Percentiles rank a stretch among this genome's conserved stretches.
Conservation (phyloP, 2,329 filamentous ascomycete genomes). For the Beauveria sp. region DNA sequence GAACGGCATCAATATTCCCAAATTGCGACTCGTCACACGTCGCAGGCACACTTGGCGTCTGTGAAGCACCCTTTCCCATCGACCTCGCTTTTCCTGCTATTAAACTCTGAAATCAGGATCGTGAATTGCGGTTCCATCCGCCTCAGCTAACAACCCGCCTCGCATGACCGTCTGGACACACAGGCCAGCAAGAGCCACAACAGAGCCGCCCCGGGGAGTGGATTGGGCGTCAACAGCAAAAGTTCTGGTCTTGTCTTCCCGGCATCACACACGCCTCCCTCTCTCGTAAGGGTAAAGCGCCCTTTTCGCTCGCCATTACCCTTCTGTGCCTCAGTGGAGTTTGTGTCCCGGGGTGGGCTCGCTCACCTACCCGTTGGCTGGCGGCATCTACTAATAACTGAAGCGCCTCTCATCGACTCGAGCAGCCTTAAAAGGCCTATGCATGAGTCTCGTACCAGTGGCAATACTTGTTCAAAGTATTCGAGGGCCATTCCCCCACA, state of each 20-base stretch:
- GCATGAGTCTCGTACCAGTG: slow-evolving; percentile 8
- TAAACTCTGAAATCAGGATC: background rate
- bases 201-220: slow-evolving; percentile 3
- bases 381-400: slow-evolving; percentile 10
- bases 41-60: background rate
- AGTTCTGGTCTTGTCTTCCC: slow-evolving; percentile 1
- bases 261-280: slow-evolving; percentile 6
- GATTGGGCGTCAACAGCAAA: slow-evolving; percentile 6
- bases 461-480: slow-evolving; percentile 1
- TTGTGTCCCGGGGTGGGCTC: slow-evolving; percentile 3
- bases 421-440: slow-evolving; percentile 8
- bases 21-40: slow-evolving; percentile 8
- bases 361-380: slow-evolving; percentile 11
- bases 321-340: slow-evolving; percentile 12
- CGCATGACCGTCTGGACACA: background rate
- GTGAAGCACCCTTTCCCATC: background rate
- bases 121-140: slow-evolving; percentile 7
- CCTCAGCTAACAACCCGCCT: background rate
- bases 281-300: slow-evolving; percentile 8
- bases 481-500: slow-evolving; percentile 11
- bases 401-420: slow-evolving; percentile 9
- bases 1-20: slow-evolving; percentile 1
- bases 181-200: background rate
- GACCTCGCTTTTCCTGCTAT: background rate
- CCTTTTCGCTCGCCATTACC: background rate